Base-by-base conservation (phyloP, 805 yeast species). In the Teunomyces tritomae region DNA sequence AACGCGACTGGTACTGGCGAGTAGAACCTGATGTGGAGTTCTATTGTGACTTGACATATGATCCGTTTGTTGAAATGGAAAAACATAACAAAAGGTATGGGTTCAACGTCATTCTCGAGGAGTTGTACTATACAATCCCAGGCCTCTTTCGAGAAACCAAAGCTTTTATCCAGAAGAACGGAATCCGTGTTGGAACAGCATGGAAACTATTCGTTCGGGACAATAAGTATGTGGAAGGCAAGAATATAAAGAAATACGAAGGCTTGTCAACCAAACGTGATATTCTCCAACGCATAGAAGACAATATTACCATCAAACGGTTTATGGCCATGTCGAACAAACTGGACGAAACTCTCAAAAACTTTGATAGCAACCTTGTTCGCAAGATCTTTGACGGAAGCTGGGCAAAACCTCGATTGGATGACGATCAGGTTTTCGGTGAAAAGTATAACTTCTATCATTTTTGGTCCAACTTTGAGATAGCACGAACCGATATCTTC, bases 391-490 rank as follows among this genome's bases (percentile, higher is more conserved):
- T 51, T 16, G 27, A 28, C 8, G 51, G 50, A 24, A 45, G 52
- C 10, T 41, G 50, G 26, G 49, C 44, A 24, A 55, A 50, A 27
- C 64, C 66, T 7, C 47, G 20, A 13, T 52, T 71, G 8, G 60
- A 58, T 50, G 80, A 79, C 37, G 91, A 88, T 56, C 71, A 79
- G 49, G 80, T 84, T 62, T 81, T 83, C 47, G 76, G 79, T 24
- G 84, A 84, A 56, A 84, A 81, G 51, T 90, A 83, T 64, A 89
- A 86, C 61, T 56, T 87, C 52, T 86, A 94, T 57, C 96, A 90
- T 65, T 90, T 90, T 65, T 89, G 96, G 96, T 82, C 94, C 29
- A 90, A 89, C 68, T 90, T 90, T 59, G 97, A 91, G 65, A 90
- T 92, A 55, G 97, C 97, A 3, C 71, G 87, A 45, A 79, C 90